Evolutionary conservation across 2,329 filamentous ascomycete species (phyloP).

Genomic region (Calonectria multiphialidica): DNA sequence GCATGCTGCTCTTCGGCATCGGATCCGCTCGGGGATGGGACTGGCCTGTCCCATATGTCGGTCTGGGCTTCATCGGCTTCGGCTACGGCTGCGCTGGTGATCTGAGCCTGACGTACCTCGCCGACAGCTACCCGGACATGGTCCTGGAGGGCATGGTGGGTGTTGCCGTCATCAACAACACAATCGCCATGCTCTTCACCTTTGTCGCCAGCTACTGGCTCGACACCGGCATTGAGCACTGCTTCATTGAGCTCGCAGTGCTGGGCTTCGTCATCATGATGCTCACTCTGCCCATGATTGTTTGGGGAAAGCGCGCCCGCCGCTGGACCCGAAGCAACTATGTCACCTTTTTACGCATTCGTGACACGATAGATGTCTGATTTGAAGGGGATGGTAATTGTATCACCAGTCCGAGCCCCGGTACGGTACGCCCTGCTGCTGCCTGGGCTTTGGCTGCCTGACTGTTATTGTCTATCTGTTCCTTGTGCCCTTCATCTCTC

Average conservation of each 20-base stretch:
- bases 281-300: constrained; percentile 65
- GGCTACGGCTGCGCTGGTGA: constrained; percentile 71
- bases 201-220: constrained; percentile 65
- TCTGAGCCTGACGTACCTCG: constrained; percentile 65
- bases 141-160: constrained; percentile 70
- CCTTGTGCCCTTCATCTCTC: not conserved
- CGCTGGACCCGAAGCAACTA: constrained; percentile 61
- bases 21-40: constrained; percentile 62
- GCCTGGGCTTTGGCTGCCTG: not conserved
- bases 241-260: constrained; percentile 64
- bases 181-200: constrained; percentile 65
- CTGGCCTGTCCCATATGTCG: constrained; percentile 67
- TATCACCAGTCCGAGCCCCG: not conserved
- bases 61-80: constrained; percentile 69
- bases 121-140: constrained; percentile 68
- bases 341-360: constrained; percentile 59
- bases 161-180: constrained; percentile 69
- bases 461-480: constrained; percentile 12
- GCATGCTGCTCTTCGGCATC: constrained; percentile 66
- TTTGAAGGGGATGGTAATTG: constrained; percentile 13
- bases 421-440: not conserved
- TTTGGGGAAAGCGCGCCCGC: constrained; percentile 63
- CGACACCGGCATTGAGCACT: constrained; percentile 57
- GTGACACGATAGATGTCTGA: constrained; percentile 53
- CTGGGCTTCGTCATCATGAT: constrained; percentile 64